Evolutionary conservation across 345 rosid genomes (phyloP), one percentile per base, ranked within the genome.

Genomic region (Triadica sebifera): DNA sequence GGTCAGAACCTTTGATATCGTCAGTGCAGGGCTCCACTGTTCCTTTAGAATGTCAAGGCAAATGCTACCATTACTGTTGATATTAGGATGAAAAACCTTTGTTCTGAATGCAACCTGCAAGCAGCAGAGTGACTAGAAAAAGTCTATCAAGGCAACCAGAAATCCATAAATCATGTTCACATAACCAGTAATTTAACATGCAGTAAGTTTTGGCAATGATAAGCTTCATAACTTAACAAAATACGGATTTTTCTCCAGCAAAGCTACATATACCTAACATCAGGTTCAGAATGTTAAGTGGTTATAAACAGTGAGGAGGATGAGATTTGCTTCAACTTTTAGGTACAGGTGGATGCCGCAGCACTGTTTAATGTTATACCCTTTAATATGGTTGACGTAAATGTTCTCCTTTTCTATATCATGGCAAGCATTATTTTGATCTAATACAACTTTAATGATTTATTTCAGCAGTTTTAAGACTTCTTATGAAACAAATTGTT

Each of bases 11-110:
- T 76, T 76, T 8, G 79, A 76, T 52, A 76, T 76, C 38, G 79
- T 76, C 52, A 76, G 74, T 53, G 79, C 79, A 62, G 79, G 79
- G 70, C 79, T 76, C 79, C 79, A 76, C 65, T 76, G 79, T 74
- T 76, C 79, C 65, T 76, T 76, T 62, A 76, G 59, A 61, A 76
- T 76, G 59, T 76, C 79, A 53, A 76, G 79, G 70, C 79, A 76
- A 70, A 76, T 76, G 79, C 79, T 76, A 34, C 79, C 79, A 4
- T 76, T 76, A 57, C 79, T 76, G 39, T 76, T 76, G 64, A 76
- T 76, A 53, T 76, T 76, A 0, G 79, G 79, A 17, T 76, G 79
- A 63, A 76, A 76, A 67, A 76, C 79, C 64, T 70, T 76, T 25
- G 79, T 76, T 74, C 74, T 70, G 74, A 76, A 76, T 50, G 79